Evolutionary conservation across 2,329 filamentous ascomycete species (phyloP).

Genomic region (Emericellopsis atlantica): DNA sequence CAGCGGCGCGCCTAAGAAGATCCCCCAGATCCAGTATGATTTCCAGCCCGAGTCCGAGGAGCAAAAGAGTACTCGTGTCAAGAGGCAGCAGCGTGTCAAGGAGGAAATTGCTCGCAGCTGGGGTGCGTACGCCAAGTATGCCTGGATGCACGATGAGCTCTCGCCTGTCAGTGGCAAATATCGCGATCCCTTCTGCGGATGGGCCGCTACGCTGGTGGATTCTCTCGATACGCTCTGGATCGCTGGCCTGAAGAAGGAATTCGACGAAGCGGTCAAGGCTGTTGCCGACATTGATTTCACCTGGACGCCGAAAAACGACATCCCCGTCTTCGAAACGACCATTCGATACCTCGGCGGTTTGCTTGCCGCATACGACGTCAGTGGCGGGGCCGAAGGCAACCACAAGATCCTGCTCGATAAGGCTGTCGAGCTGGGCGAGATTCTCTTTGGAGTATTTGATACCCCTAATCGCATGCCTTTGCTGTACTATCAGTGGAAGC

Average conservation of each 20-base stretch:
- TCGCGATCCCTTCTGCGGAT: constrained; percentile 79
- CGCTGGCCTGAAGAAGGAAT: constrained; percentile 67
- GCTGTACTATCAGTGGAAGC: constrained; percentile 68
- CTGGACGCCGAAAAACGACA: constrained; percentile 48
- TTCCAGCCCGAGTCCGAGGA: constrained; percentile 55
- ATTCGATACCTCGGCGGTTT: constrained; percentile 87
- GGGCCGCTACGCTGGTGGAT: constrained; percentile 82
- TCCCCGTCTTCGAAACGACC: constrained; percentile 86
- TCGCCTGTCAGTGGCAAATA: constrained; percentile 54
- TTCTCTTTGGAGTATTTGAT: constrained; percentile 75
- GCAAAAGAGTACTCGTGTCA: constrained; percentile 47
- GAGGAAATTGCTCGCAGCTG: constrained; percentile 67
- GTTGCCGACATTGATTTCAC: constrained; percentile 75
- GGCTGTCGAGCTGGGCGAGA: constrained; percentile 65
- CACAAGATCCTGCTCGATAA: constrained; percentile 64
- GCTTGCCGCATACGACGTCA: constrained; percentile 77
- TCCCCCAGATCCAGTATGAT: constrained; percentile 65
- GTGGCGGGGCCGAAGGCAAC: constrained; percentile 39
- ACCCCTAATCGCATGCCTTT: constrained; percentile 90
- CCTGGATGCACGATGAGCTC: constrained; percentile 82
- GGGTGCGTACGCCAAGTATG: constrained; percentile 66
- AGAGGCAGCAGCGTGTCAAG: constrained; percentile 55
- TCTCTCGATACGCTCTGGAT: constrained; percentile 77
- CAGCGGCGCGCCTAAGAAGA: constrained; percentile 51
- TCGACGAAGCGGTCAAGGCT: constrained; percentile 61